A percentile compares a stretch with the other conserved stretches of the same genome.
phyloP scores from a whole-genome alignment of 2,329 filamentous ascomycete genomes.

The Bretziella fagacearum region DNA sequence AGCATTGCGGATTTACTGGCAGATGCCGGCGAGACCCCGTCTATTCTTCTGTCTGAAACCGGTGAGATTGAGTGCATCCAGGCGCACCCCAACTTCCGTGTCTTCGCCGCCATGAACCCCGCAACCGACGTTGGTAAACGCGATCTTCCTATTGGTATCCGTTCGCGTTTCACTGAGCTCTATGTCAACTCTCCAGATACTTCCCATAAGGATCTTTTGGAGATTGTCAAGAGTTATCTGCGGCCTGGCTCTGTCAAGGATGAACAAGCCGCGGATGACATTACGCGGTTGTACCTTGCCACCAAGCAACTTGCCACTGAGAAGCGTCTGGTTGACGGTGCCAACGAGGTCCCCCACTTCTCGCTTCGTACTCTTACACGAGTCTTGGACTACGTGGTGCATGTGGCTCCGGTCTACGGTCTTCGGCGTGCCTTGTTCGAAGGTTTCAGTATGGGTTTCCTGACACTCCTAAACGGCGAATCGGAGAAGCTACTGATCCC shows the following conservation, averaged over 20 bases:
- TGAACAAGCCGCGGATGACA: conserved; percentile 58
- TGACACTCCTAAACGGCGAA: conserved; percentile 68
- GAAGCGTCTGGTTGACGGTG: conserved; percentile 81
- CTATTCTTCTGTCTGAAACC: conserved; percentile 78
- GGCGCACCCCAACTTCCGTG: conserved; percentile 81
- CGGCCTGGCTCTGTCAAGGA: conserved; percentile 54
- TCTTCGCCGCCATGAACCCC: conserved; percentile 98
- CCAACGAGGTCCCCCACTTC: conserved; percentile 91
- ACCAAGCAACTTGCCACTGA: conserved; percentile 67
- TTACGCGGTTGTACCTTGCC: conserved; percentile 73
- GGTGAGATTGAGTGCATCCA: conserved; percentile 80
- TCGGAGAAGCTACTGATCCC: conserved; percentile 68
- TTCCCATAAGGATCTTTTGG: conserved; percentile 70
- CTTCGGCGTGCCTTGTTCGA: conserved; percentile 77
- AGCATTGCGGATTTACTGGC: conserved; percentile 79
- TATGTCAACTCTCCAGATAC: conserved; percentile 84
- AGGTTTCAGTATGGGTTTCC: conserved; percentile 94
- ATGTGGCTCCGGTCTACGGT: conserved; percentile 70
- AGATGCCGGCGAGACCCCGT: conserved; percentile 54
- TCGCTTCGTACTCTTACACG: conserved; percentile 87
- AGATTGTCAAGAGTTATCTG: conserved; percentile 78
- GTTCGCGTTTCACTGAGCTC: conserved; percentile 87
- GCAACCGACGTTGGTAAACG: conserved; percentile 95
- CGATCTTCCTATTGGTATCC: conserved; percentile 72
- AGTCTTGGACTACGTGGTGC: conserved; percentile 71